These are phyloP conservation scores for Candolleomyces efflorescens DNA, from an alignment of 768 basidiomycete species.

Conservation along the genomic window DNA sequence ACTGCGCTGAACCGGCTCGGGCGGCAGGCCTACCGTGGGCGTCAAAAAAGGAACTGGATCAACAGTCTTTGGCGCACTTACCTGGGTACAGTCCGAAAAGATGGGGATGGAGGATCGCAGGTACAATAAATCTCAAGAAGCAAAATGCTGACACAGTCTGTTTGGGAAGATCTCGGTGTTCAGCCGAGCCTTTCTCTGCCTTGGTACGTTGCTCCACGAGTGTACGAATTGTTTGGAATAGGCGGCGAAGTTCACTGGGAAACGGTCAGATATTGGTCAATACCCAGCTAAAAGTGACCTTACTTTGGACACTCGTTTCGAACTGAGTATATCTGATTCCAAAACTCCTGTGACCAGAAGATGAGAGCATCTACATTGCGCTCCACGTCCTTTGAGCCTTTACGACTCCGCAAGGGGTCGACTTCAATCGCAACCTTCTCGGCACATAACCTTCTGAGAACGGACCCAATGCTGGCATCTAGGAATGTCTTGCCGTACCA, in stretches of 20 bases:
- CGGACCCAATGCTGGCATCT: constrained; percentile 70
- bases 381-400: constrained; percentile 57
- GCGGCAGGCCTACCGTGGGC: constrained; percentile 54
- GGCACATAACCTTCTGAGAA: constrained; percentile 63
- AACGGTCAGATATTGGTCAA: constrained; percentile 6
- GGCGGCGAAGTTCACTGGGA: constrained; percentile 62
- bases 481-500: constrained; percentile 79
- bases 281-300: constrained; percentile 21
- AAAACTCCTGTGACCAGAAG: constrained; percentile 76
- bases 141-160: constrained; percentile 88
- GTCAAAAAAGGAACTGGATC: background rate
- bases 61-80: constrained; percentile 24
- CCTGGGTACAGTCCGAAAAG: constrained; percentile 76
- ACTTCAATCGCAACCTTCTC: constrained; percentile 81
- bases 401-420: constrained; percentile 66
- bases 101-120: constrained; percentile 86
- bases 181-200: constrained; percentile 34
- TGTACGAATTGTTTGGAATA: constrained; percentile 67
- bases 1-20: constrained; percentile 65
- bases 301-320: constrained; percentile 73
- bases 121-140: constrained; percentile 86
- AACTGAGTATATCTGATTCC: constrained; percentile 76
- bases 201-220: constrained; percentile 68
- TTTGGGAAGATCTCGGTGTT: constrained; percentile 56
- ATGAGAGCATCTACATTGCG: constrained; percentile 66